phyloP scores from a whole-genome alignment of 1,284 basidiomycete species.

The Schizopora paradoxa region DNA sequence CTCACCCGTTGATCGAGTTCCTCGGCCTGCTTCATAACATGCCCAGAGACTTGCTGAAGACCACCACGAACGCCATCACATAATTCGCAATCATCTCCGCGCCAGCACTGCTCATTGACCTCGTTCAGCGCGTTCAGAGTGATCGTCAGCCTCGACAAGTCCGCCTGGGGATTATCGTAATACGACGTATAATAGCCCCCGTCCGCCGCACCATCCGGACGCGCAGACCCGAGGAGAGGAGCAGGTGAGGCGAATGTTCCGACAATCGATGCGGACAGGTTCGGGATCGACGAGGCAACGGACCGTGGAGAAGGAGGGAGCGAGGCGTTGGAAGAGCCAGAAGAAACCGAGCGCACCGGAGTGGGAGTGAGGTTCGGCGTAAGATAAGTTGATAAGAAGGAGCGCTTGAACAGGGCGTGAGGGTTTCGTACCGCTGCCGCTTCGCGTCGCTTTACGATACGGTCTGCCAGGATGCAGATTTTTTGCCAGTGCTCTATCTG shows the following conservation, averaged over 20 bases:
- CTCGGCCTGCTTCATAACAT: conserved; percentile 73
- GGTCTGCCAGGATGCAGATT: conserved; percentile 79
- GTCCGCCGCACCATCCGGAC: conserved; percentile 17
- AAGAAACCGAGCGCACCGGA: conserved; percentile 29
- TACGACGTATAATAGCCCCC: conserved; percentile 17
- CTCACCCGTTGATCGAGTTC: conserved; percentile 73
- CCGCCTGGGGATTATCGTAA: conserved; percentile 49
- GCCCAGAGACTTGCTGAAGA: conserved; percentile 59
- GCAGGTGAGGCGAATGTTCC: conserved; percentile 20
- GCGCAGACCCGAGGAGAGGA: conserved; percentile 16
- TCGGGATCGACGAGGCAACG: conserved; percentile 26
- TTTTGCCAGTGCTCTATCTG: conserved; percentile 90
- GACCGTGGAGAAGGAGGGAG: conserved; percentile 22
- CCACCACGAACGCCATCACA: conserved; percentile 77
- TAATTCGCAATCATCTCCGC: conserved; percentile 75
- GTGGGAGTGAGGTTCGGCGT: conserved; percentile 27
- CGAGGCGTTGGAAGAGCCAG: conserved; percentile 25
- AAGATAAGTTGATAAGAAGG: conserved; percentile 33
- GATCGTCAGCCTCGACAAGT: conserved; percentile 76
- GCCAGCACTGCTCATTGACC: conserved; percentile 71
- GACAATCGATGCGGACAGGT: conserved; percentile 24
- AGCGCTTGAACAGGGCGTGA: conserved; percentile 51
- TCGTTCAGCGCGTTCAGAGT: conserved; percentile 77
- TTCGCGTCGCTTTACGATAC: conserved; percentile 80
- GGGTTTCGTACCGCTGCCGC: conserved; percentile 78